phyloP scores from a whole-genome alignment of 129 eudicot species.

The Chrysanthemum seticuspe region DNA sequence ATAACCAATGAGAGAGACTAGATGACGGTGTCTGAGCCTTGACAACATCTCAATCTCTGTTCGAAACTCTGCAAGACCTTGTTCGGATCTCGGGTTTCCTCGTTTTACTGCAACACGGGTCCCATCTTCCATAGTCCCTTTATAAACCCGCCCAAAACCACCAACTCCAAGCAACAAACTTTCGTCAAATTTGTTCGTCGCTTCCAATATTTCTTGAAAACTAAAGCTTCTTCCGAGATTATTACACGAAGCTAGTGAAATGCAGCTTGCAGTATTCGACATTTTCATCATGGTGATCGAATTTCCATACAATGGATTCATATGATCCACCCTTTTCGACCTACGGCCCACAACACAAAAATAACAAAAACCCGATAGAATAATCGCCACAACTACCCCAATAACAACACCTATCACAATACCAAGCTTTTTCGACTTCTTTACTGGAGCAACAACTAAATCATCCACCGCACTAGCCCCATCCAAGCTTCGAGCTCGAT shows the following conservation, averaged over 20 bases:
- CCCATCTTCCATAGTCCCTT: conserved; percentile 92
- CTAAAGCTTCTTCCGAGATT: conserved; percentile 68
- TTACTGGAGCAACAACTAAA: conserved; percentile 38
- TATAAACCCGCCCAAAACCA: conserved; percentile 97
- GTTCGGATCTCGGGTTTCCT: conserved; percentile 94
- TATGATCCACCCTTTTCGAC: conserved; percentile 49
- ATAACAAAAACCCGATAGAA: conserved; percentile 52
- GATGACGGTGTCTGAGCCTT: conserved; percentile 94
- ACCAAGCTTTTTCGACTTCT: conserved; percentile 38
- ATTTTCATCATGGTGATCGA: conserved; percentile 72
- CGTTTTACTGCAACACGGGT: conserved; percentile 84
- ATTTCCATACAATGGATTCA: conserved; percentile 74
- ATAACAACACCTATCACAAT: conserved; percentile 52
- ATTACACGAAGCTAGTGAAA: conserved; percentile 68
- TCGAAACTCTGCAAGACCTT: conserved; percentile 89
- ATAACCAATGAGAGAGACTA: conserved; percentile 90
- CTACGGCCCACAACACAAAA: conserved; percentile 54
- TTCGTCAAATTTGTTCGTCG: conserved; percentile 87
- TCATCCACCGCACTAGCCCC: conserved; percentile 59
- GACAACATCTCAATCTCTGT: conserved; percentile 97
- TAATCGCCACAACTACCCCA: conserved; percentile 50
- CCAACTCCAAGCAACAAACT: conserved; percentile 88
- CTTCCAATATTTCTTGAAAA: conserved; percentile 92
- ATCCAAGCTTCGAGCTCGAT: conserved; percentile 70
- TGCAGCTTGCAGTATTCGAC: conserved; percentile 84